Percentiles rank a stretch among this genome's conserved stretches.
Conservation (phyloP, 2,329 filamentous ascomycete species). For the Coleophoma cylindrospora region DNA sequence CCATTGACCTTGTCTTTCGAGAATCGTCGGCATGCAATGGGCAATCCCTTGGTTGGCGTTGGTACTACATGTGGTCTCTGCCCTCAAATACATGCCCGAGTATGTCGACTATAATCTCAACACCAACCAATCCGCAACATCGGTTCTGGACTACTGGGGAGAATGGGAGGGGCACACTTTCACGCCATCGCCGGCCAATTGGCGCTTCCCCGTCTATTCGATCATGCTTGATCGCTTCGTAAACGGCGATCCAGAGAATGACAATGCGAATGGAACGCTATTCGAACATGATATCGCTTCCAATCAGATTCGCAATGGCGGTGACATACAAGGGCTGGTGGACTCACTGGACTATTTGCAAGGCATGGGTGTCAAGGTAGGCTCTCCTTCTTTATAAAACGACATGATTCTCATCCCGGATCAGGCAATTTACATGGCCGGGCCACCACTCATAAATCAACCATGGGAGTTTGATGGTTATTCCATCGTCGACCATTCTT, state of each 20-base stretch:
- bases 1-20: too few relatives aligned
- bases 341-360: constrained; percentile 59
- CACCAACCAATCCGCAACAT: constrained; percentile 29
- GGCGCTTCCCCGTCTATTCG: constrained; percentile 62
- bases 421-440: constrained; percentile 54
- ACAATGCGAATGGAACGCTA: constrained; percentile 53
- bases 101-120: constrained; percentile 53
- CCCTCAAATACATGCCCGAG: not conserved
- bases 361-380: constrained; percentile 56
- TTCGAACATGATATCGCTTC: constrained; percentile 52
- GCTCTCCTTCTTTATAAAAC: not conserved
- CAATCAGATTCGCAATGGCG: constrained; percentile 58
- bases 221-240: constrained; percentile 58
- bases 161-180: constrained; percentile 47
- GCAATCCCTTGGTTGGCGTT: not conserved
- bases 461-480: constrained; percentile 42
- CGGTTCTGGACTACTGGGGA: constrained; percentile 46
- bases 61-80: not conserved
- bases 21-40: too few relatives aligned
- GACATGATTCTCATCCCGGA: not conserved
- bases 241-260: constrained; percentile 60
- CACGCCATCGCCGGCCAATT: constrained; percentile 50
- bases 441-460: constrained; percentile 55
- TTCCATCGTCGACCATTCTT: constrained; percentile 51
- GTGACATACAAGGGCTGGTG: constrained; percentile 50